Evolutionary conservation across 192 early-diverging fungal species (phyloP).

Genomic region (Obelidium mucronatum): DNA sequence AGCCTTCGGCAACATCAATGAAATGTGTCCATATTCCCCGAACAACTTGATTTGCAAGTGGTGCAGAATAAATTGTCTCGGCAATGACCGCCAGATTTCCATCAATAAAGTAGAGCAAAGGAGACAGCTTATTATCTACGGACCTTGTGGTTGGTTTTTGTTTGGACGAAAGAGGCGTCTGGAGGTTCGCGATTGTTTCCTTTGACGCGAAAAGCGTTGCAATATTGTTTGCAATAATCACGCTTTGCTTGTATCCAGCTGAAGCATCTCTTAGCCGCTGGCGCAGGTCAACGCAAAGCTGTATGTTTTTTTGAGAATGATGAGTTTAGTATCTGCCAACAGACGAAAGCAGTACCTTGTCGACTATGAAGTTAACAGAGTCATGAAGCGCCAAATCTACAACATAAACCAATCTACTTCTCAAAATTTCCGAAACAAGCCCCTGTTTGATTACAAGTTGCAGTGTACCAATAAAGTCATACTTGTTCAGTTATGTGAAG

Average conservation of each 20-base stretch:
- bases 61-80: not conserved
- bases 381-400: conserved; percentile 9
- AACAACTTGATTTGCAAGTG: conserved; percentile 19
- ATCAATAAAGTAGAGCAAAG: conserved; percentile 23
- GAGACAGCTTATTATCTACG: conserved; percentile 10
- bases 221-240: conserved; percentile 32
- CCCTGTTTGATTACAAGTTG: not conserved
- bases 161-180: conserved; percentile 3
- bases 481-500: too few species aligned
- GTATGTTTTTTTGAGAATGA: too few species aligned
- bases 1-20: conserved; percentile 14
- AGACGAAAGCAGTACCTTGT: conserved; percentile 24
- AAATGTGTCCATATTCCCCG: conserved; percentile 18
- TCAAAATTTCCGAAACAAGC: conserved; percentile 5
- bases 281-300: conserved; percentile 26
- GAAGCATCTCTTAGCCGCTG: conserved; percentile 23
- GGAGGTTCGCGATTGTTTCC: not conserved
- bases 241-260: conserved; percentile 24
- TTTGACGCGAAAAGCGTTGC: conserved; percentile 14
- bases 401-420: conserved; percentile 17
- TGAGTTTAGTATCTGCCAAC: not conserved
- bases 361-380: conserved; percentile 10
- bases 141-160: conserved; percentile 6
- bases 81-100: conserved; percentile 21
- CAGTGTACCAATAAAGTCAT: too few species aligned